These are phyloP conservation scores for Blastobotrys americana DNA, from an alignment of 805 yeast species.

Conservation along the genomic window DNA sequence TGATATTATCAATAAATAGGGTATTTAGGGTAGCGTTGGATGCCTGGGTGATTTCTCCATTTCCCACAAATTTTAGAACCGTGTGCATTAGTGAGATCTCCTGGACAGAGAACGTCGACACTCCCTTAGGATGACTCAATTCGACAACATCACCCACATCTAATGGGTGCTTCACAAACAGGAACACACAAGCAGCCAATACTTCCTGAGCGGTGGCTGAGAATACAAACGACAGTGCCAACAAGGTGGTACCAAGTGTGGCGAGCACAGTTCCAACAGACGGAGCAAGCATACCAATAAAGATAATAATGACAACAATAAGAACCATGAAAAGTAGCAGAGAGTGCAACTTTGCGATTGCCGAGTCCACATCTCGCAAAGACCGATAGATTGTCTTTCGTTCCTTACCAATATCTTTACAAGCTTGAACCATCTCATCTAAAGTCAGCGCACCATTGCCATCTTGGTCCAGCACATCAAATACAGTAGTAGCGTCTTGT, in stretches of 20 bases:
- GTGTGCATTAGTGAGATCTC: constrained; percentile 33
- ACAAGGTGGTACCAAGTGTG: constrained; percentile 34
- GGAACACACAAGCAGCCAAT: constrained; percentile 33
- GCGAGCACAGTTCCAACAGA: constrained; percentile 34
- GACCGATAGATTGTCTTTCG: constrained; percentile 31
- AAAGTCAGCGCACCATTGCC: constrained; percentile 32
- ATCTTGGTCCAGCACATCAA: constrained; percentile 31
- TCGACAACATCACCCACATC: constrained; percentile 36
- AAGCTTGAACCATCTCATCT: constrained; percentile 31
- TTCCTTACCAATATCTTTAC: constrained; percentile 31
- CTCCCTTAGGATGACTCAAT: constrained; percentile 22
- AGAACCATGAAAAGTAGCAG: constrained; percentile 29
- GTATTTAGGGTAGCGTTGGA: constrained; percentile 33
- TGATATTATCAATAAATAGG: constrained; percentile 33
- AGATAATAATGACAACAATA: constrained; percentile 31
- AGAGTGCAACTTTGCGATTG: constrained; percentile 33
- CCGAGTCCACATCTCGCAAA: constrained; percentile 35
- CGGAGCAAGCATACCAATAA: constrained; percentile 37
- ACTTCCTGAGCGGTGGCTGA: constrained; percentile 34
- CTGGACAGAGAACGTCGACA: constrained; percentile 25
- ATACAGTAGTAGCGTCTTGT: constrained; percentile 28
- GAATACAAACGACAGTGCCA: constrained; percentile 35
- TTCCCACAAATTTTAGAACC: constrained; percentile 26
- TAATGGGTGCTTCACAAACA: constrained; percentile 37
- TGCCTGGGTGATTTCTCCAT: constrained; percentile 30